phyloP scores from a whole-genome alignment of 148 eudicot genomes.

The Rheum nobile region DNA sequence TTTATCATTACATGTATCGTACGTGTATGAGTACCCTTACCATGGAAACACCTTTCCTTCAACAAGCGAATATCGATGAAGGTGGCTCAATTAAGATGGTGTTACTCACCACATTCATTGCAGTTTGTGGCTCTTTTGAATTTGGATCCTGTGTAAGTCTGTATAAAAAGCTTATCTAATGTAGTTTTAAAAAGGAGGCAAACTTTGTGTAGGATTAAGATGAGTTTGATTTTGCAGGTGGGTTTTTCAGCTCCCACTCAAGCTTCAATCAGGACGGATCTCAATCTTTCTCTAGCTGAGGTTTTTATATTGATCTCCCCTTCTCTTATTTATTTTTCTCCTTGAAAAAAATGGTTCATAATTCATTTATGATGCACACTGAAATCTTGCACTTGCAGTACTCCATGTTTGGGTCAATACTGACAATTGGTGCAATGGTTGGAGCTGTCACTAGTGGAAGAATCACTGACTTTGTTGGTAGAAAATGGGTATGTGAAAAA shows the following conservation, averaged over 20 bases:
- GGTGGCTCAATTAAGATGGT: conserved; percentile 46
- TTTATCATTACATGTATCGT: too few species aligned
- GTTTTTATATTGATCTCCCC: conserved; percentile 16
- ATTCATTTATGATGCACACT: not conserved
- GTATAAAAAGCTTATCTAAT: too few species aligned
- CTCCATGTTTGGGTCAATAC: conserved; percentile 65
- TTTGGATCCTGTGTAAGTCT: conserved; percentile 77
- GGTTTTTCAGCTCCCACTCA: conserved; percentile 79
- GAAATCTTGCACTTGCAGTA: conserved; percentile 31
- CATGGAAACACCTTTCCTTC: conserved; percentile 38
- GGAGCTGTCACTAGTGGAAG: conserved; percentile 70
- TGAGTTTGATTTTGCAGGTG: conserved; percentile 29
- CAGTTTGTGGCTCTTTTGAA: conserved; percentile 67
- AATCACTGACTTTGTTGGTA: conserved; percentile 47
- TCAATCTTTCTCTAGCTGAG: conserved; percentile 46
- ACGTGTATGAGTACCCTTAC: too few species aligned
- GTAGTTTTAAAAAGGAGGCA: not conserved
- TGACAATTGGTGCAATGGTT: conserved; percentile 72
- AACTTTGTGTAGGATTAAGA: not conserved
- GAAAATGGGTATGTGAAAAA: conserved; percentile 51
- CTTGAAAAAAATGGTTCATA: not conserved
- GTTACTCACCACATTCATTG: conserved; percentile 49
- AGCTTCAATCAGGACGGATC: conserved; percentile 54
- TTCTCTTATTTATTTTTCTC: not conserved
- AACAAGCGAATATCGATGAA: conserved; percentile 7